A percentile compares a stretch with the other conserved stretches of the same genome.
Conservation (phyloP, 495 filamentous ascomycete genomes). For the Trichoderma orchidacearum region DNA sequence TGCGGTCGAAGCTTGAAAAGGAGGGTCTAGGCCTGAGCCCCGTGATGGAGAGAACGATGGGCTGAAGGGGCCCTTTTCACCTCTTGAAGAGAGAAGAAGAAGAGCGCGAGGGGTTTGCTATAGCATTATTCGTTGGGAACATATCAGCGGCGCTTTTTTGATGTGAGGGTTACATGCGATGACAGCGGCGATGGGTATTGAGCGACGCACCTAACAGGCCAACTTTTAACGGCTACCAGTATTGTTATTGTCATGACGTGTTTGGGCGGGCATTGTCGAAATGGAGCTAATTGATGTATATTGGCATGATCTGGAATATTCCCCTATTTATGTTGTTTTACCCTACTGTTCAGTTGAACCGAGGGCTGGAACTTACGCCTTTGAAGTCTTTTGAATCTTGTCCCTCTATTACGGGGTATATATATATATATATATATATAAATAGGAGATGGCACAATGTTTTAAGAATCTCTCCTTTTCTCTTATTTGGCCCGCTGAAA, state of each 20-base stretch:
- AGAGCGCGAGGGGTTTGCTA: background rate
- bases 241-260: background rate
- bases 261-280: background rate
- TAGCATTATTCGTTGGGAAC: background rate
- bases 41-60: conserved; percentile 14
- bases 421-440: too few species aligned
- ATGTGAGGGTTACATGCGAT: too few species aligned
- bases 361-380: too few species aligned
- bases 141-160: background rate
- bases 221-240: too few species aligned
- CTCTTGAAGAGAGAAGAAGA: background rate
- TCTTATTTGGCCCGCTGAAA: background rate
- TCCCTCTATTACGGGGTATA: too few species aligned
- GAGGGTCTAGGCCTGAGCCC: conserved; percentile 8
- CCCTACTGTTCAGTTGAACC: too few species aligned
- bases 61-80: conserved; percentile 3
- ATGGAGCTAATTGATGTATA: background rate
- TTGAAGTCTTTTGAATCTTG: too few species aligned
- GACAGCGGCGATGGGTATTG: too few species aligned
- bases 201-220: too few species aligned
- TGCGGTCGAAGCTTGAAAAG: conserved; percentile 15
- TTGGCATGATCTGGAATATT: background rate
- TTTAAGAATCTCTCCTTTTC: background rate
- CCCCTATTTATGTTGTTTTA: too few species aligned
- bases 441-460: too few species aligned